Base-by-base conservation (phyloP, 306 rosid genomes). In the Vigna angularis region DNA sequence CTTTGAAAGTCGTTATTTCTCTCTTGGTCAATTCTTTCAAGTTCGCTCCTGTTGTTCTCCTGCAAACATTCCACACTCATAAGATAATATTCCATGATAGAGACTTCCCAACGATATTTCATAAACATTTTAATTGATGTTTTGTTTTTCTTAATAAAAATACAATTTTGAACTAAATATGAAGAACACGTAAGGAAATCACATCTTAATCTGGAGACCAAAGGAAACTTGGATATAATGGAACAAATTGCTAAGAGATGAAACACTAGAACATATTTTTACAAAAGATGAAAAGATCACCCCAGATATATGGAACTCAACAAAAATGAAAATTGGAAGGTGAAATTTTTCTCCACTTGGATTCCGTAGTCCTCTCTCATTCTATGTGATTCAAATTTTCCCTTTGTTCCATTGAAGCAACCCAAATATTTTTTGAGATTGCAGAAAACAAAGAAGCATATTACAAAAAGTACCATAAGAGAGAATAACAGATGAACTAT, bases 21-120 rank as follows among this genome's bases (percentile, higher is more conserved):
- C 72, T 85, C 88, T 24, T 28, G 66, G 79, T 85, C 86, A 79
- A 80, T 51, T 86, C 87, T 83, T 72, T 83, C 82, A 53, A 86
- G 81, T 56, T 86, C 89, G 49, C 75, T 83, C 81, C 57, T 82
- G 67, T 86, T 76, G 22, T 80, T 80, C 77, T 86, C 81, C 85
- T 80, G 87, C 76, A 77, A 67, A 73, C 9, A 76, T 66, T 79
- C 56, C 56, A 63, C n/a, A 70, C 12, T 48, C 40, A 56, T 16
- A 48, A 18, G 6, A 57, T 56, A 20, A 65, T 65, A 57, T 30
- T 76, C 70, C 68, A 65, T 34, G 48, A 80, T 45, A 69, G 56
- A 52, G 57, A 47, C 53, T 32, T 66, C 75, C 55, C 45, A 18
- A 44, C 32, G 47, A 17, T 47, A 24, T 26, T 61, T 4, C 38